A percentile compares a stretch with the other conserved stretches of the same genome.
These are phyloP conservation scores for Quercus robur DNA, from an alignment of 306 rosid species.

Conservation along the genomic window DNA sequence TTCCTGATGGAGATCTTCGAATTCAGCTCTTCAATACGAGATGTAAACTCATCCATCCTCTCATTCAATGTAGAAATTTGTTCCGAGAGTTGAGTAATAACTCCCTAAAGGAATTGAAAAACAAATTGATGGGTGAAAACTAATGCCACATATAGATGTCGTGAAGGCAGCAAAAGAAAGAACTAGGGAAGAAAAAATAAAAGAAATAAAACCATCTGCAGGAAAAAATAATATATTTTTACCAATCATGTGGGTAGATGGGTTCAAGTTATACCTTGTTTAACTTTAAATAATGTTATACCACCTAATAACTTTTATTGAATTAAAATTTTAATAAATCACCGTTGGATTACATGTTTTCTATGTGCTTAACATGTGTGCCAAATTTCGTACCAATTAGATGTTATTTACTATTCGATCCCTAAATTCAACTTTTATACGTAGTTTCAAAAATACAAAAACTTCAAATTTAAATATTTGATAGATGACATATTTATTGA, in stretches of 20 bases:
- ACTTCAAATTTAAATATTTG: too few relatives aligned
- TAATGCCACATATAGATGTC: slow-evolving; percentile 7
- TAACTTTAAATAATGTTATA: too few relatives aligned
- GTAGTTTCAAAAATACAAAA: too few relatives aligned
- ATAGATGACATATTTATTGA: too few relatives aligned
- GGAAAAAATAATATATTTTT: neutral
- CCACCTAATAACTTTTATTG: too few relatives aligned
- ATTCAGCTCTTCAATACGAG: slow-evolving; percentile 88
- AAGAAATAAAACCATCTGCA: neutral
- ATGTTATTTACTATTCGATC: too few relatives aligned
- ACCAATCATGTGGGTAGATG: neutral
- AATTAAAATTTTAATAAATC: too few relatives aligned
- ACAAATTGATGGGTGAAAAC: slow-evolving; percentile 18
- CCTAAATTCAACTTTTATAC: too few relatives aligned
- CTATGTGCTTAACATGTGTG: too few relatives aligned
- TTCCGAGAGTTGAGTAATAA: slow-evolving; percentile 89
- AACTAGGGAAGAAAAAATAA: neutral
- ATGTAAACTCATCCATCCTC: slow-evolving; percentile 95
- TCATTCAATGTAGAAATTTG: slow-evolving; percentile 92
- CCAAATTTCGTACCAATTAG: too few relatives aligned
- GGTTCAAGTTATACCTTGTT: neutral
- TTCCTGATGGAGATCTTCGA: slow-evolving; percentile 50
- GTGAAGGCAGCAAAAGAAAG: neutral
- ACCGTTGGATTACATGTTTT: too few relatives aligned
- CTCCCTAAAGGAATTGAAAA: slow-evolving; percentile 57